Evolutionary conservation across 441 rosid genomes (phyloP).

Genomic region (Melianthus villosus): DNA sequence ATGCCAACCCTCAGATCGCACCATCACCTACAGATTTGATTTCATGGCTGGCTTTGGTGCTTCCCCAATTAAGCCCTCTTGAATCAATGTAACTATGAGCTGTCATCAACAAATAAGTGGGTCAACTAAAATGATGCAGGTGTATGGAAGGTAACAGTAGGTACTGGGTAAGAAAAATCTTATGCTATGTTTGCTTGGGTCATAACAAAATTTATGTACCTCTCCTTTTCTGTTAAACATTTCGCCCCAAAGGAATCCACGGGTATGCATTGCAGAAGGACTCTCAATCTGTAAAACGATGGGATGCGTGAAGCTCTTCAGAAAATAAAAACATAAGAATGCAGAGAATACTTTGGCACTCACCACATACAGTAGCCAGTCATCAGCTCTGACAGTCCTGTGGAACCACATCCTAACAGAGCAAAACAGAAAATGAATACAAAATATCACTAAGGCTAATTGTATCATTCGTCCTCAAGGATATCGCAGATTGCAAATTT

Average conservation of each 20-base stretch:
- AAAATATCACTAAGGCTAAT: too few relatives aligned
- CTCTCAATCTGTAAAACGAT: slow-evolving; percentile 31
- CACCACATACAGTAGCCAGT: slow-evolving; percentile 79
- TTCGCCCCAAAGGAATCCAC: slow-evolving; percentile 62
- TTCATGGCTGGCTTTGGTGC: slow-evolving; percentile 15
- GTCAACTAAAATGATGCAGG: background rate
- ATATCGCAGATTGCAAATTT: too few relatives aligned
- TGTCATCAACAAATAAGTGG: slow-evolving; percentile 16
- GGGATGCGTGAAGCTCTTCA: slow-evolving; percentile 2
- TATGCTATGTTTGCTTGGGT: background rate
- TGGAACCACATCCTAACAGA: slow-evolving; percentile 99
- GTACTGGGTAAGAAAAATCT: background rate
- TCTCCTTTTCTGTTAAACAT: slow-evolving; percentile 72
- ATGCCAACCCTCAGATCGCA: too few relatives aligned
- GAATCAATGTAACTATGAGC: slow-evolving; percentile 61
- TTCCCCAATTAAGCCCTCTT: slow-evolving; percentile 63
- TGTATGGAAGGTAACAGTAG: background rate
- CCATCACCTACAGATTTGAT: too few relatives aligned
- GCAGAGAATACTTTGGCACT: slow-evolving; percentile 4
- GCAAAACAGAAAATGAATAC: too few relatives aligned
- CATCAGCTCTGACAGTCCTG: slow-evolving; percentile 67
- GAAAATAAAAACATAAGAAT: slow-evolving; percentile 3
- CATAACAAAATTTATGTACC: slow-evolving; percentile 22
- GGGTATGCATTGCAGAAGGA: slow-evolving; percentile 41
- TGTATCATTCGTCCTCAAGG: too few relatives aligned